Evolutionary conservation across 176 grass and related monocot genomes (phyloP).

Genomic region (Aegilops speltoides): DNA sequence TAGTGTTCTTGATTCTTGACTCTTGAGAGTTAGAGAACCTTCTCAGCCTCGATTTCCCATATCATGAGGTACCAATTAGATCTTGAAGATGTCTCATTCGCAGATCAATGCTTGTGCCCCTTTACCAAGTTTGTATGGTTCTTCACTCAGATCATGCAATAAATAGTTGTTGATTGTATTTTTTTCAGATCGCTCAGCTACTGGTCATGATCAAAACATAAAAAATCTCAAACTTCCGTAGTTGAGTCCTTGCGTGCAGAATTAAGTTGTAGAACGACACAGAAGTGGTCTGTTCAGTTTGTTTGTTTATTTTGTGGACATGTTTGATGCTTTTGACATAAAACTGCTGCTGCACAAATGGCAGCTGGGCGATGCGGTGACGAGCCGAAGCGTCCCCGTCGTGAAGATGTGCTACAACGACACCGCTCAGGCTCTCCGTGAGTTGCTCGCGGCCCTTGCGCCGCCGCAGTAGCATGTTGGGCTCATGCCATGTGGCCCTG

Average conservation of each 20-base stretch:
- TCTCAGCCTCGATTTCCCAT: not conserved
- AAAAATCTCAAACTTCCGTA: constrained; percentile 2
- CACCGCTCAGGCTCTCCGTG: constrained; percentile 36
- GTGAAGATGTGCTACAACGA: constrained; percentile 60
- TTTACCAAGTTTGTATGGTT: constrained; percentile 12
- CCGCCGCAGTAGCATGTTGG: constrained; percentile 25
- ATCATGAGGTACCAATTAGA: constrained; percentile 16
- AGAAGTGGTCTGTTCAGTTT: not conserved
- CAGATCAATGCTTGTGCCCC: not conserved
- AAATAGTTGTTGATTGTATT: not conserved
- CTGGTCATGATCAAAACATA: constrained; percentile 15
- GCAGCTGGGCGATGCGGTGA: constrained; percentile 60
- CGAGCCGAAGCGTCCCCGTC: constrained; percentile 36
- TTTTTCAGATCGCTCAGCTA: not conserved
- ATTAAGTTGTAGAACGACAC: not conserved
- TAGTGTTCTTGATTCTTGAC: not conserved
- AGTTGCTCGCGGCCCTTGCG: constrained; percentile 53
- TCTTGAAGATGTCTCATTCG: constrained; percentile 6
- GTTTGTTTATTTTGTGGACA: not conserved
- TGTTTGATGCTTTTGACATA: constrained; percentile 28
- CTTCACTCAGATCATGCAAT: constrained; percentile 17
- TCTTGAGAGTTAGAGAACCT: constrained; percentile 14
- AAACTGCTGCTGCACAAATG: constrained; percentile 28
- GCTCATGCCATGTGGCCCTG: not conserved
- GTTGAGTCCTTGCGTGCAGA: constrained; percentile 1